Evolutionary conservation across 495 filamentous ascomycete species (phyloP).

Genomic region (Hyphodiscus hymeniophilus): DNA sequence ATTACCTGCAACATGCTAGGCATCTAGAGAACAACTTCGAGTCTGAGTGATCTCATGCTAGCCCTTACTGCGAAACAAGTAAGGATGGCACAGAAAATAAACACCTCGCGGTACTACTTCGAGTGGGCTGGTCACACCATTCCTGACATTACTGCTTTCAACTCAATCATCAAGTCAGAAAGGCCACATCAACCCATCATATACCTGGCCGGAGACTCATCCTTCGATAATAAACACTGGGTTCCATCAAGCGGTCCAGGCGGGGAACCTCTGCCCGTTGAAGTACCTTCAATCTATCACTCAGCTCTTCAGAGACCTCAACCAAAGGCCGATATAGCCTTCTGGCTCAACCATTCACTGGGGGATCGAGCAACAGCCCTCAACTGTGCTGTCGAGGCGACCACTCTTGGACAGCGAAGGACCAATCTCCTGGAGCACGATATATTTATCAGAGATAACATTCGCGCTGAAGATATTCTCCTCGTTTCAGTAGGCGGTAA

Average conservation of each 20-base stretch:
- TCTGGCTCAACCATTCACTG: constrained; percentile 13
- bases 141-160: constrained; percentile 5
- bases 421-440: constrained; percentile 7
- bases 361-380: constrained; percentile 6
- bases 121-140: constrained; percentile 11
- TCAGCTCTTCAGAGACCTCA: constrained; percentile 7
- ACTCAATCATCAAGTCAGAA: constrained; percentile 1
- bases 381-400: constrained; percentile 10
- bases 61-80: too few species aligned
- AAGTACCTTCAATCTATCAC: constrained; percentile 9
- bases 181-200: constrained; percentile 10
- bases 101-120: constrained; percentile 9
- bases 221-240: constrained; percentile 14
- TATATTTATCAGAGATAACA: constrained; percentile 11
- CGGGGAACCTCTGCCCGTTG: constrained; percentile 5
- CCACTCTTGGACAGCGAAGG: constrained; percentile 1
- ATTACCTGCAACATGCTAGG: too few species aligned
- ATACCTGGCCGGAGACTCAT: constrained; percentile 12
- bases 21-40: too few species aligned
- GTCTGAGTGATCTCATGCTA: too few species aligned
- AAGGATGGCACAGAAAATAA: too few species aligned
- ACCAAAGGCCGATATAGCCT: constrained; percentile 9
- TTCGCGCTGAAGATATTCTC: constrained; percentile 12
- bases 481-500: constrained; percentile 8
- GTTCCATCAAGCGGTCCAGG: constrained; percentile 8